Conservation (phyloP, 768 basidiomycete species). For the Phanerochaete carnosa region DNA sequence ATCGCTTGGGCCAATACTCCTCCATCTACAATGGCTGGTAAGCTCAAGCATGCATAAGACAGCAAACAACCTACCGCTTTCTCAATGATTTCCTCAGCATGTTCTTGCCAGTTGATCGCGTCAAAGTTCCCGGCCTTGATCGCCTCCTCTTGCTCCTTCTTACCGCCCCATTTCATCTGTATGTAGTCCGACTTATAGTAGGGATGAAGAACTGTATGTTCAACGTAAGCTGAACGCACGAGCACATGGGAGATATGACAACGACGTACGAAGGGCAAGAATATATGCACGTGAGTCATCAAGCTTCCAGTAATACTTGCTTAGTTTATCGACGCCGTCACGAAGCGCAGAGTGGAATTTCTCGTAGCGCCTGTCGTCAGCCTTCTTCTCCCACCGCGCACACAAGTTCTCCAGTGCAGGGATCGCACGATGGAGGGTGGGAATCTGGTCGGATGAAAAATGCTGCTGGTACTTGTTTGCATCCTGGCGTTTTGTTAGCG, state of each 20-base stretch:
- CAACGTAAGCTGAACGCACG: no score
- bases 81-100: constrained; percentile 13
- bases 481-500: constrained; percentile 14
- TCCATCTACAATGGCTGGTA: no score
- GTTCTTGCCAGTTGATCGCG: constrained; percentile 16
- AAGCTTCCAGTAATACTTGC: constrained; percentile 20
- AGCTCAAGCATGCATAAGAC: no score
- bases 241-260: not conserved
- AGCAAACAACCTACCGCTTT: not conserved
- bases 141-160: constrained; percentile 20
- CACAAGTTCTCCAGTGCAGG: constrained; percentile 27
- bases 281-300: constrained; percentile 18
- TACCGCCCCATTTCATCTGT: constrained; percentile 25
- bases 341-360: constrained; percentile 20
- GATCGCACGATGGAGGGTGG: constrained; percentile 26
- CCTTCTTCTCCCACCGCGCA: constrained; percentile 26
- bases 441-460: constrained; percentile 23
- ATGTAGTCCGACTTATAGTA: constrained; percentile 25
- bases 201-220: not conserved
- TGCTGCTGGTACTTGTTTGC: constrained; percentile 24
- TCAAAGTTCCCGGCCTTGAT: constrained; percentile 6
- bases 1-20: no score
- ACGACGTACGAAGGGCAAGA: constrained; percentile 25
- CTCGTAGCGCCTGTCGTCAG: not conserved
- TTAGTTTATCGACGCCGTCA: constrained; percentile 22